Evolutionary conservation across 495 filamentous ascomycete species (phyloP).

Genomic region (Chaetomium cochliodes): DNA sequence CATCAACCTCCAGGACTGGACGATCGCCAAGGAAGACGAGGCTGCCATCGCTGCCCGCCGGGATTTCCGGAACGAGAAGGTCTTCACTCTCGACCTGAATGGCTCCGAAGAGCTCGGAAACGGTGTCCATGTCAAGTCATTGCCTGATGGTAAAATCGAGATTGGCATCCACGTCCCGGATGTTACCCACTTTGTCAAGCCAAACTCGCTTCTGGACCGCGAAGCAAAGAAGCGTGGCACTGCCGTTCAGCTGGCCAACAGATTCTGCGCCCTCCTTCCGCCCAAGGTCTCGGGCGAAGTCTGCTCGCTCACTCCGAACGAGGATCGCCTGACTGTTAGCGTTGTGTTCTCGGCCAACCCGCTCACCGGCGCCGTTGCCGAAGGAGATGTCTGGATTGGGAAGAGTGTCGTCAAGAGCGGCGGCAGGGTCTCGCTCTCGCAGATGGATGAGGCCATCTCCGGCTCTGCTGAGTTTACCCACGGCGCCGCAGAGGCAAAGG

Average conservation of each 20-base stretch:
- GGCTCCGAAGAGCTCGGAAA: constrained; percentile 82
- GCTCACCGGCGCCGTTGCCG: constrained; percentile 69
- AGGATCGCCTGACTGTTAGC: constrained; percentile 88
- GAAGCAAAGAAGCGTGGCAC: constrained; percentile 98
- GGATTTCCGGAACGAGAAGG: constrained; percentile 86
- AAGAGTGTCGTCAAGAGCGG: constrained; percentile 90
- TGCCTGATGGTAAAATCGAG: constrained; percentile 81
- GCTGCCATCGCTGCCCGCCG: constrained; percentile 70
- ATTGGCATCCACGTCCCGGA: constrained; percentile 95
- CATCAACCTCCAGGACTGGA: constrained; percentile 89
- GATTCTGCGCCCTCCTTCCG: constrained; percentile 87
- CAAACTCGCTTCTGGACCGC: constrained; percentile 91
- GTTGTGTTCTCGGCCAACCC: constrained; percentile 87
- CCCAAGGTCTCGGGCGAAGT: constrained; percentile 79
- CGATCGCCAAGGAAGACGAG: constrained; percentile 77
- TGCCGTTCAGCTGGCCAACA: constrained; percentile 88
- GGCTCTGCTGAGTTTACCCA: constrained; percentile 58
- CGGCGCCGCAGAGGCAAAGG: constrained; percentile 60
- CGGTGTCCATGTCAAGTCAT: constrained; percentile 84
- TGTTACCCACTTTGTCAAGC: constrained; percentile 94
- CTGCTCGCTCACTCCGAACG: constrained; percentile 78
- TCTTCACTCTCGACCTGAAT: constrained; percentile 87
- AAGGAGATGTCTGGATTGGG: constrained; percentile 88
- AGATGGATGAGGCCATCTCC: constrained; percentile 76
- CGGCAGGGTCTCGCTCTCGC: constrained; percentile 76